A percentile compares a stretch with the other conserved stretches of the same genome.
Evolutionary conservation across 2,329 filamentous ascomycete genomes (phyloP).

Genomic region (Seiridium unicorne): DNA sequence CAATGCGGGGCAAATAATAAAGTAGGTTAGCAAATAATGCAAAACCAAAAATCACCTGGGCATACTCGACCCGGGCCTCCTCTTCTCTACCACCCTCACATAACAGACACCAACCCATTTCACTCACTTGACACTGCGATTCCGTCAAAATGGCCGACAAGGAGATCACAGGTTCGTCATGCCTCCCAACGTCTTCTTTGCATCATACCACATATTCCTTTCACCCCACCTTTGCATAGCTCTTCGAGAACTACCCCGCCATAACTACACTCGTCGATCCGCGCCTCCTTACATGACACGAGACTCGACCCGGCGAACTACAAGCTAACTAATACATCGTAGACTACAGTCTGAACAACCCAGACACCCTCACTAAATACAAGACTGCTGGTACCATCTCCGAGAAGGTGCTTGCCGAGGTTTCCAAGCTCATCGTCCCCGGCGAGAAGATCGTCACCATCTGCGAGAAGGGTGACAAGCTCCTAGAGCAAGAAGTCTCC

Average conservation of each 20-base stretch:
- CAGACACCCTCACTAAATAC: constrained; percentile 97
- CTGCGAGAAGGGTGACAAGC: constrained; percentile 93
- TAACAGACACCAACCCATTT: background rate
- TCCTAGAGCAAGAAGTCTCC: constrained; percentile 86
- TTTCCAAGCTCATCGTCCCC: constrained; percentile 70
- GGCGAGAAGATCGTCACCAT: constrained; percentile 91
- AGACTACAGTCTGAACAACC: constrained; percentile 91
- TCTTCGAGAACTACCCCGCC: constrained; percentile 18
- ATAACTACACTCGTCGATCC: constrained; percentile 1
- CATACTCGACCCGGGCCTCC: background rate
- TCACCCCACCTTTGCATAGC: background rate
- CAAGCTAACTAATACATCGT: constrained; percentile 9
- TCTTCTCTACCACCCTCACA: background rate
- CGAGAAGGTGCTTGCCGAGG: constrained; percentile 89
- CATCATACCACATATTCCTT: background rate
- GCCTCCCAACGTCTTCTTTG: background rate
- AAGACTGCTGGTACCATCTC: constrained; percentile 95
- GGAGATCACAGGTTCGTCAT: constrained; percentile 17
- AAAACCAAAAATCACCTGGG: constrained; percentile 2
- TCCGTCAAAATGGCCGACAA: constrained; percentile 21
- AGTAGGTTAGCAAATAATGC: constrained; percentile 5
- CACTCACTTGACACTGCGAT: background rate
- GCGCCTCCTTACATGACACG: background rate
- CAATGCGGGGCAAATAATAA: constrained; percentile 6
- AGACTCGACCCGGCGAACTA: constrained; percentile 11